Conservation (phyloP, 768 basidiomycete species). For the Infundibulicybe gibba region DNA sequence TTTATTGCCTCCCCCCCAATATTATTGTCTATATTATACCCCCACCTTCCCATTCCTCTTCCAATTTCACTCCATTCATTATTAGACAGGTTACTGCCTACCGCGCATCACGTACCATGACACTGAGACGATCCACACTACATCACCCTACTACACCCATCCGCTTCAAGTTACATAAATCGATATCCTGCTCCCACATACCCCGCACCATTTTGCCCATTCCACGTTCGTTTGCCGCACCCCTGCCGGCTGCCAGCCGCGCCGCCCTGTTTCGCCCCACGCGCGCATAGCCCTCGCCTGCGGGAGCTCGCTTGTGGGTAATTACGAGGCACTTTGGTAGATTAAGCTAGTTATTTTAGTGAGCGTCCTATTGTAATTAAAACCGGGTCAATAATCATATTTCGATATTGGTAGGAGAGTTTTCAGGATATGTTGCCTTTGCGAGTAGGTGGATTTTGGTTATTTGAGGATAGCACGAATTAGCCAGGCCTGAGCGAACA, state of each 20-base stretch:
- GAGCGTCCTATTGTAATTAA: slow-evolving; percentile 4
- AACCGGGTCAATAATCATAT: neutral
- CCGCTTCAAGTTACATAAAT: neutral
- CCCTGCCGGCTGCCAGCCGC: neutral
- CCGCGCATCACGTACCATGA: neutral
- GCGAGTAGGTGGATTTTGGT: too few species aligned
- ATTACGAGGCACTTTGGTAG: neutral
- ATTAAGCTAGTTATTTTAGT: slow-evolving; percentile 3
- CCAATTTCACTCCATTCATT: neutral
- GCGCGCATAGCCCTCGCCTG: neutral
- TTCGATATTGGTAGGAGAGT: too few species aligned
- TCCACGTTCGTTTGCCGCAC: neutral
- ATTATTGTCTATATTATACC: neutral
- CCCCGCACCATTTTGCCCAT: neutral
- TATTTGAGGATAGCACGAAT: too few species aligned
- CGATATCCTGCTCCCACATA: neutral
- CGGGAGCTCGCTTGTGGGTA: neutral
- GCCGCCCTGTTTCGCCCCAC: neutral
- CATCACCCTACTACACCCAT: neutral
- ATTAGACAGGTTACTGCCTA: neutral
- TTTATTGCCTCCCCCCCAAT: neutral
- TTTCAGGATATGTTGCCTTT: too few species aligned
- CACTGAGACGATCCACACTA: neutral
- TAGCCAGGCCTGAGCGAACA: too few species aligned
- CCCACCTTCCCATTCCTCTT: neutral